These are phyloP conservation scores for sorghum (Sorghum bicolor) DNA, from an alignment of 176 grass and related monocot genomes.

Conservation along the genomic window Sorghum_bicolor_NCBIv3 NC_012870.2:79379001-79379500, in stretches of 20 bases:
- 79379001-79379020: constrained; percentile 54
- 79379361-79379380: background rate
- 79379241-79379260: background rate
- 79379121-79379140: background rate
- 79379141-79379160: background rate
- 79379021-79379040: background rate
- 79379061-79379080: background rate
- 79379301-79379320: background rate
- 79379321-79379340: background rate
- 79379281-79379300: background rate
- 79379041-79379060: background rate
- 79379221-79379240: background rate
- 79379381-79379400: background rate
- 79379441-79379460: constrained; percentile 88
- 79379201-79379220: background rate
- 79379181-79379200: background rate
- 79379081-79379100: background rate
- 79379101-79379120: background rate
- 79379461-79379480: constrained; percentile 51
- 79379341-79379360: background rate
- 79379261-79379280: background rate
- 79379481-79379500: constrained; percentile 79
- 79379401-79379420: constrained; percentile 46
- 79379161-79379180: background rate
- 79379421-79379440: constrained; percentile 89